A percentile compares a stretch with the other conserved stretches of the same genome.
These are phyloP conservation scores for Spathaspora hagerdaliae DNA, from an alignment of 805 yeast species.

Conservation along the genomic window DNA sequence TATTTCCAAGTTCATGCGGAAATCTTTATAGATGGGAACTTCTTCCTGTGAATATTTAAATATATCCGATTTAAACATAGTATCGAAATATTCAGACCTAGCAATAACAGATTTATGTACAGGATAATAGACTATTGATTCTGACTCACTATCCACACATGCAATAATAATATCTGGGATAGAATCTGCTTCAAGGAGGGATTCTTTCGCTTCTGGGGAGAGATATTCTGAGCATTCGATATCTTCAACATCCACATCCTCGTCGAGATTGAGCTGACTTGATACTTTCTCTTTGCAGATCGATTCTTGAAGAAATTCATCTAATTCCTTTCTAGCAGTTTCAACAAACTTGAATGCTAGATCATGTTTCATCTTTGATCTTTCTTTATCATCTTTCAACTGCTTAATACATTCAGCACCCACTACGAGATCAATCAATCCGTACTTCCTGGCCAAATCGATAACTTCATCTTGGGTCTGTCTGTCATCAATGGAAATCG, in stretches of 20 bases:
- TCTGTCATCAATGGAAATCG: conserved; percentile 19
- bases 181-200: conserved; percentile 17
- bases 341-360: conserved; percentile 30
- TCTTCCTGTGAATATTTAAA: conserved; percentile 14
- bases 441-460: conserved; percentile 27
- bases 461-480: conserved; percentile 15
- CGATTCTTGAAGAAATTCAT: conserved; percentile 18
- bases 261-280: conserved; percentile 11
- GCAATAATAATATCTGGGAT: conserved; percentile 48
- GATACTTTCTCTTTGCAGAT: conserved; percentile 17
- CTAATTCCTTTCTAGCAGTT: conserved; percentile 30
- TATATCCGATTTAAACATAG: conserved; percentile 53
- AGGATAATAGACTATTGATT: conserved; percentile 46
- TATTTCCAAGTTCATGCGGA: not conserved
- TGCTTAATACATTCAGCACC: conserved; percentile 25
- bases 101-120: conserved; percentile 58
- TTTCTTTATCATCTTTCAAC: conserved; percentile 15
- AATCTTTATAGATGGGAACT: conserved; percentile 11
- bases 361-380: conserved; percentile 27
- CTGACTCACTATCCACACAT: conserved; percentile 25
- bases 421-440: conserved; percentile 32
- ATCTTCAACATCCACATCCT: conserved; percentile 29
- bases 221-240: conserved; percentile 16
- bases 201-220: conserved; percentile 14
- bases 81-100: conserved; percentile 60